A percentile compares a stretch with the other conserved stretches of the same genome.
phyloP scores from a whole-genome alignment of 2,329 filamentous ascomycete genomes.

The Pestalotiopsis sp. region DNA sequence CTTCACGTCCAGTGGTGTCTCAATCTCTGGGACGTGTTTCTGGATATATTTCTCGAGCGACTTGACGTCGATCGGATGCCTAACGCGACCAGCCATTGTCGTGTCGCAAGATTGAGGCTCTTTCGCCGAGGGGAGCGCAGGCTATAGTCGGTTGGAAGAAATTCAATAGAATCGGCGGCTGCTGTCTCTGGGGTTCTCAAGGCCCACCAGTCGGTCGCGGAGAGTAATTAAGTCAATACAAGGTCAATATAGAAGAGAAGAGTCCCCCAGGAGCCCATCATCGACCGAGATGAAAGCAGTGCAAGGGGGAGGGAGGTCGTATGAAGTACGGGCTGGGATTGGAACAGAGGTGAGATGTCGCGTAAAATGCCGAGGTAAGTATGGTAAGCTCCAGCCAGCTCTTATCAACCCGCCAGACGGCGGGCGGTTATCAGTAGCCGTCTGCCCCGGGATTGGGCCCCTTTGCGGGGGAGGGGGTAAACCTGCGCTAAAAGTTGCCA shows the following conservation, averaged over 20 bases:
- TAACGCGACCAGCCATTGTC: conserved; percentile 81
- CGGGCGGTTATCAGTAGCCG: conserved; percentile 10
- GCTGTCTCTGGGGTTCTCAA: not conserved
- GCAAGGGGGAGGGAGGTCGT: not conserved
- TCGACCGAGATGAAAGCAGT: not conserved
- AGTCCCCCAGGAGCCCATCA: not conserved
- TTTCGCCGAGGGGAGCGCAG: not conserved
- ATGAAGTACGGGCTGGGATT: not conserved
- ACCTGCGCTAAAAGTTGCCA: not conserved
- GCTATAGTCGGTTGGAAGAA: not conserved
- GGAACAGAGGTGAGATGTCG: not conserved
- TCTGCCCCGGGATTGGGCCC: not conserved
- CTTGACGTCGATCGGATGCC: conserved; percentile 85
- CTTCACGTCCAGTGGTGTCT: conserved; percentile 82
- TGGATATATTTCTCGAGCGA: conserved; percentile 80
- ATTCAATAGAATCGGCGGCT: too few species aligned
- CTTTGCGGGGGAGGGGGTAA: conserved; percentile 11
- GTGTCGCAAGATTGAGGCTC: not conserved
- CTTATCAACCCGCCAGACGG: not conserved
- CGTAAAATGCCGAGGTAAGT: not conserved
- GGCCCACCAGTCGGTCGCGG: not conserved
- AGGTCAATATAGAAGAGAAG: not conserved
- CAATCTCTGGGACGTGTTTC: conserved; percentile 79
- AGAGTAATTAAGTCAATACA: not conserved
- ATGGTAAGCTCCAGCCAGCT: not conserved